phyloP scores from a whole-genome alignment of 768 basidiomycete genomes.

The Pholiota molesta region DNA sequence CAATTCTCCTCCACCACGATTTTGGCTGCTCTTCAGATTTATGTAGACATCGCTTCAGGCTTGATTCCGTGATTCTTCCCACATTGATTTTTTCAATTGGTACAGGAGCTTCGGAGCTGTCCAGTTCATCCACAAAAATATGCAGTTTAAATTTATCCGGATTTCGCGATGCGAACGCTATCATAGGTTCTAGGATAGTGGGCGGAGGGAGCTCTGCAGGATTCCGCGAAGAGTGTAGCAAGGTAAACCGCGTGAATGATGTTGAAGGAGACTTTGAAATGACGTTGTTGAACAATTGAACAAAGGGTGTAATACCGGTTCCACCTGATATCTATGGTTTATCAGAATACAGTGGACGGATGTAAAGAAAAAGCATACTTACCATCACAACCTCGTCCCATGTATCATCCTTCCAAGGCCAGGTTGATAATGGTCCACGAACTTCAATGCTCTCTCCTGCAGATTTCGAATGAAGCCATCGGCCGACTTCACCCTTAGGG shows the following conservation, averaged over 20 bases:
- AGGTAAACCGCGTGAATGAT: slow-evolving; percentile 59
- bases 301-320: slow-evolving; percentile 86
- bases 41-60: slow-evolving; percentile 44
- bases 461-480: slow-evolving; percentile 77
- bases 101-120: slow-evolving; percentile 26
- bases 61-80: slow-evolving; percentile 59
- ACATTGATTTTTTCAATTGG: slow-evolving; percentile 32
- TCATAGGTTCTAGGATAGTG: slow-evolving; percentile 56
- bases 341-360: neutral
- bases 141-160: slow-evolving; percentile 59
- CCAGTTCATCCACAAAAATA: slow-evolving; percentile 64
- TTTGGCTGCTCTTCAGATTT: slow-evolving; percentile 24
- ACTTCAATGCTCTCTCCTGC: slow-evolving; percentile 73
- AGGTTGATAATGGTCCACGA: slow-evolving; percentile 75
- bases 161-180: slow-evolving; percentile 46
- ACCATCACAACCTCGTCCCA: slow-evolving; percentile 89
- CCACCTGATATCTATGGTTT: slow-evolving; percentile 76
- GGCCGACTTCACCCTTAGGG: slow-evolving; percentile 75
- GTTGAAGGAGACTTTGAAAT: slow-evolving; percentile 40
- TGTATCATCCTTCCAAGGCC: slow-evolving; percentile 51
- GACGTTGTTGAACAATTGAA: slow-evolving; percentile 66
- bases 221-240: slow-evolving; percentile 71
- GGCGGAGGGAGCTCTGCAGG: slow-evolving; percentile 72
- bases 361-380: slow-evolving; percentile 19
- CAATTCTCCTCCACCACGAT: slow-evolving; percentile 41